Conservation (phyloP, 352 stramenopile species). For the Globisporangium echinulatum region DNA sequence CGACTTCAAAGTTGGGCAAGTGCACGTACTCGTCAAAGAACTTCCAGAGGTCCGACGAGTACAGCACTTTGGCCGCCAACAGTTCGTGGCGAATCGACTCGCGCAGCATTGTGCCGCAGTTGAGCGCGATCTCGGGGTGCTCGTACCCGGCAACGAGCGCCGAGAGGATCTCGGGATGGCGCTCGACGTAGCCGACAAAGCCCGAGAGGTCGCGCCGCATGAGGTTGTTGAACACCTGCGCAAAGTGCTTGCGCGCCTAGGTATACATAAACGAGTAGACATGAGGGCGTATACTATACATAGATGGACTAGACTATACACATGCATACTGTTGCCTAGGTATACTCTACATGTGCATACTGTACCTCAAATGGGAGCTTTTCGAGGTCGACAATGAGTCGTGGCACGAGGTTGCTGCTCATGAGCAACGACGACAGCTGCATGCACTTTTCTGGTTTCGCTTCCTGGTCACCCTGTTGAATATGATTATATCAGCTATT, state of each 20-base stretch:
- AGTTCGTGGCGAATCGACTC: slow-evolving; percentile 84
- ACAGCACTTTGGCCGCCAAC: slow-evolving; percentile 65
- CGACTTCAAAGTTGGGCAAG: slow-evolving; percentile 90
- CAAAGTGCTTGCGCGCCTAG: slow-evolving; percentile 73
- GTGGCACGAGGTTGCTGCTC: slow-evolving; percentile 53
- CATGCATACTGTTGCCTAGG: not conserved
- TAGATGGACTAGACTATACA: not conserved
- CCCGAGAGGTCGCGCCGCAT: slow-evolving; percentile 78
- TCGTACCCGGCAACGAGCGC: slow-evolving; percentile 80
- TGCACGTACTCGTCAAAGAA: slow-evolving; percentile 90
- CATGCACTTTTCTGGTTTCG: slow-evolving; percentile 71
- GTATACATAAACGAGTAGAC: not conserved
- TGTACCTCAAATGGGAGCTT: slow-evolving; percentile 74
- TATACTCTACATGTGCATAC: not conserved
- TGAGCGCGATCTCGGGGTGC: slow-evolving; percentile 82
- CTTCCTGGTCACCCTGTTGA: slow-evolving; percentile 59
- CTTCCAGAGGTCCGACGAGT: slow-evolving; percentile 81
- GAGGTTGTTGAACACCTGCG: slow-evolving; percentile 87
- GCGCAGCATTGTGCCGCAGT: slow-evolving; percentile 87
- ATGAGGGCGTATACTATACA: not conserved
- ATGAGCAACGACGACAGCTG: slow-evolving; percentile 77
- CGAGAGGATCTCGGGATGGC: slow-evolving; percentile 65
- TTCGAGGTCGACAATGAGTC: slow-evolving; percentile 57
- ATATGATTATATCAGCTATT: no score
- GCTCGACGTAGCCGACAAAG: slow-evolving; percentile 79